Evolutionary conservation across 345 rosid species (phyloP).

Genomic region (Cardiospermum halicacabum): DNA sequence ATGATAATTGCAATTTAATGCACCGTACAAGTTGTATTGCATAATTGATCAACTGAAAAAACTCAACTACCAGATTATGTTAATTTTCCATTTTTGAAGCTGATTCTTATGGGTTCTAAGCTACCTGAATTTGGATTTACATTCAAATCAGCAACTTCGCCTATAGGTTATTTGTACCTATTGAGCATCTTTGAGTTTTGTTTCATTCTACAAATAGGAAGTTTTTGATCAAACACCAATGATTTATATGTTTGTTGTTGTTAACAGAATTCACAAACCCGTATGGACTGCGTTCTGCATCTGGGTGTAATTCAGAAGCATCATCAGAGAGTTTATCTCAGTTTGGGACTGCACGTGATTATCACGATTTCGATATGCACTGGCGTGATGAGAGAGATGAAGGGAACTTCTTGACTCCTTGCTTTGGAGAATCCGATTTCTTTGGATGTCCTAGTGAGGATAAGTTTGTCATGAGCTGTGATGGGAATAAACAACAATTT

Average conservation of each 20-base stretch:
- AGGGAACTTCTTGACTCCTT: conserved; percentile 68
- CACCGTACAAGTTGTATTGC: background rate
- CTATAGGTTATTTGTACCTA: no score
- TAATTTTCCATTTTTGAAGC: background rate
- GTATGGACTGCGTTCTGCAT: conserved; percentile 64
- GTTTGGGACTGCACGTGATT: conserved; percentile 83
- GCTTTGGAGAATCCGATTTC: conserved; percentile 49
- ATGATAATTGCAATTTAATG: background rate
- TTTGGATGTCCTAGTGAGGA: conserved; percentile 64
- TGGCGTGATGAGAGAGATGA: conserved; percentile 60
- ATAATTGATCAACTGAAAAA: background rate
- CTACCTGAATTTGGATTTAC: background rate
- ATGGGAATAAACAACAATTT: conserved; percentile 32
- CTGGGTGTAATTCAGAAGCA: conserved; percentile 45
- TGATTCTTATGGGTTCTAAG: background rate
- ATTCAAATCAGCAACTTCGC: background rate
- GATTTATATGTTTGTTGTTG: background rate
- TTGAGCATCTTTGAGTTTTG: no score
- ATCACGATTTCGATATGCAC: conserved; percentile 58
- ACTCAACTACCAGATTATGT: background rate
- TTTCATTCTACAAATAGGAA: no score
- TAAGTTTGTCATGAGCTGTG: conserved; percentile 57
- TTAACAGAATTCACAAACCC: conserved; percentile 82
- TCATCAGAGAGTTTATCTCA: conserved; percentile 74
- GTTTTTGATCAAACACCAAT: background rate